Evolutionary conservation across 331 rosid genomes (phyloP).

Genomic region (Quercus tomentella): DNA sequence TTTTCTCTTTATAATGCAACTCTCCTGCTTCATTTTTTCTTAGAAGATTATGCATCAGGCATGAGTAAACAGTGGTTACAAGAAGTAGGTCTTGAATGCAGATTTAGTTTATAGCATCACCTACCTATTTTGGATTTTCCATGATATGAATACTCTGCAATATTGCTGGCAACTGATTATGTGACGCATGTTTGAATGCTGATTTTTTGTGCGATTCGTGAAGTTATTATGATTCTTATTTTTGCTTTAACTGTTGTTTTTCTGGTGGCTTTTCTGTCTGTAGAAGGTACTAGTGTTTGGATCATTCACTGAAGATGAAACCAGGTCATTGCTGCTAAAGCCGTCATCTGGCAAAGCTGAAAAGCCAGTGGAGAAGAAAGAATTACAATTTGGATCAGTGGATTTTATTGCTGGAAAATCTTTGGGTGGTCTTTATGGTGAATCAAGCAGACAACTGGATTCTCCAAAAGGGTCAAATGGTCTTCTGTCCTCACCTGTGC

Average conservation of each 20-base stretch:
- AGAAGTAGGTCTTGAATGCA: neutral
- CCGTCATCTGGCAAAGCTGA: constrained; percentile 36
- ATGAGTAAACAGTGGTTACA: neutral
- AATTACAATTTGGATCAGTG: constrained; percentile 67
- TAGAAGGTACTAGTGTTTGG: constrained; percentile 69
- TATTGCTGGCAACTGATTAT: neutral
- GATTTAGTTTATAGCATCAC: neutral
- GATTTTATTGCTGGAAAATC: constrained; percentile 28
- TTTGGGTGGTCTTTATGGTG: constrained; percentile 6
- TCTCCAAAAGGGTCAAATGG: constrained; percentile 24
- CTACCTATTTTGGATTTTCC: neutral
- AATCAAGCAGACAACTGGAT: constrained; percentile 21
- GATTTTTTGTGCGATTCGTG: neutral
- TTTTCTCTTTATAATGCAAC: neutral
- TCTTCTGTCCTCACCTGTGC: constrained; percentile 19
- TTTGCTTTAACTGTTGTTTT: constrained; percentile 6
- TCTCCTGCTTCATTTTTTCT: neutral
- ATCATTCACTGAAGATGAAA: constrained; percentile 90
- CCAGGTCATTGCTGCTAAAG: constrained; percentile 46
- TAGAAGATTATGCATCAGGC: neutral
- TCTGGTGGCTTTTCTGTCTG: neutral
- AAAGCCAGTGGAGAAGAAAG: constrained; percentile 44
- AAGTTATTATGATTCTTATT: neutral
- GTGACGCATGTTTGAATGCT: neutral
- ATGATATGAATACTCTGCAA: neutral